Base-by-base conservation (phyloP, 2,329 filamentous ascomycete genomes). In the Phaeosphaeriaceae sp. region DNA sequence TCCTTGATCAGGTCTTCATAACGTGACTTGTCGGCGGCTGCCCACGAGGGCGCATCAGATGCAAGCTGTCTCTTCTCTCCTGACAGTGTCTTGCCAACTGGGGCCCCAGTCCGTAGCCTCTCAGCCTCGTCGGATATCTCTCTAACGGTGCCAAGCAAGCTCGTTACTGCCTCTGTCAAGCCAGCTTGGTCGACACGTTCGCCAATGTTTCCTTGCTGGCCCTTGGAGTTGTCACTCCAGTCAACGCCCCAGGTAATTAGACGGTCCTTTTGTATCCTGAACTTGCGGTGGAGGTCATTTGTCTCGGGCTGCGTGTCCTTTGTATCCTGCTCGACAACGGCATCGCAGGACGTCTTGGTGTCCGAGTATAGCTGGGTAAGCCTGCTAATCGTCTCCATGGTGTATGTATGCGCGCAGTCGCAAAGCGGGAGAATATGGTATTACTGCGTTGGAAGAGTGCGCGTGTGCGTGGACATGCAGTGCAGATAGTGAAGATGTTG, bases 141-240 rank as follows among this genome's bases (percentile, higher is more conserved):
- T 66, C 90, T 90, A 67, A 92, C 91, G 41, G 88, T 92, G 13
- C 83, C 84, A 81, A 93, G 85, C 63, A 92, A 88, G 68, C 87
- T 90, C 49, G 85, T 85, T 43, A 92, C 89, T 1, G 90, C 83
- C 68, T 92, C 88, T 50, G 87, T 89, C 46, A 92, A 76, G 17
- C 89, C 89, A 26, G 84, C 84, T 52, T 82, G 79, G 42, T 83
- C 83, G 15, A 87, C 74, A 43, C 87, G 87, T 68, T 88, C 86
- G 62, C 88, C 89, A 54, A 92, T 92, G 70, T 89, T 85, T 63
- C 84, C 83, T 50, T 86, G 80, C 57, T 79, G 82, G 29, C 64
- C 69, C 13, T 78, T 68, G 30, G 69, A 81, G 50, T 87, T 85
- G 68, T 92, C 88, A 47, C 86, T 89, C 89, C 89, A 93, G 70